Conservation (phyloP, 1,284 basidiomycete species). For the Ganoderma sinense region DNA sequence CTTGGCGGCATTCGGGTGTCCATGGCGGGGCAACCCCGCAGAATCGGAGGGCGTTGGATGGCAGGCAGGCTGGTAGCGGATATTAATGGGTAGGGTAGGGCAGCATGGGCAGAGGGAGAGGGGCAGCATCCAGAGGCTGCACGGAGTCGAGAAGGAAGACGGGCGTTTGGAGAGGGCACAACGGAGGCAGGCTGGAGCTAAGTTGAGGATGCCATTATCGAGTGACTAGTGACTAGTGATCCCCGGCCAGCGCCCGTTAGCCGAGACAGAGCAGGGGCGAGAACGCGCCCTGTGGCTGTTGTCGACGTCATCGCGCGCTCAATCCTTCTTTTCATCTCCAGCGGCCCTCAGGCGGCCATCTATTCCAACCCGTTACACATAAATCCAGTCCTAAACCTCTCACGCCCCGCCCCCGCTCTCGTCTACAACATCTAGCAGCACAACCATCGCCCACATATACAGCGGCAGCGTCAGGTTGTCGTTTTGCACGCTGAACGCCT, state of each 20-base stretch:
- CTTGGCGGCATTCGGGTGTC: constrained; percentile 16
- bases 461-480: constrained; percentile 93
- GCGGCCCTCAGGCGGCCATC: background rate
- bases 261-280: constrained; percentile 7
- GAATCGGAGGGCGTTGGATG: background rate
- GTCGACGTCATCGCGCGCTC: constrained; percentile 23
- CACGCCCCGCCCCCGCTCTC: constrained; percentile 2
- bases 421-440: constrained; percentile 53
- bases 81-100: background rate
- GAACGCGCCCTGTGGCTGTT: constrained; percentile 21
- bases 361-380: background rate
- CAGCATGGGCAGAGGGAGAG: constrained; percentile 2
- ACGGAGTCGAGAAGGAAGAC: background rate
- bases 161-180: background rate
- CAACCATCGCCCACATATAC: constrained; percentile 86
- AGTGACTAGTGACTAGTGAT: constrained; percentile 4
- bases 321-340: background rate
- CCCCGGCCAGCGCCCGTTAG: constrained; percentile 9
- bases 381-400: background rate
- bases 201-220: background rate
- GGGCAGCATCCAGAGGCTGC: background rate
- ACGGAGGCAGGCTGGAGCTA: background rate
- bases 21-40: constrained; percentile 7
- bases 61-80: background rate
- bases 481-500: constrained; percentile 92